Evolutionary conservation across 192 early-diverging fungal species (phyloP), one percentile per base, ranked within the genome.

Genomic region (Chytriomyces confervae): DNA sequence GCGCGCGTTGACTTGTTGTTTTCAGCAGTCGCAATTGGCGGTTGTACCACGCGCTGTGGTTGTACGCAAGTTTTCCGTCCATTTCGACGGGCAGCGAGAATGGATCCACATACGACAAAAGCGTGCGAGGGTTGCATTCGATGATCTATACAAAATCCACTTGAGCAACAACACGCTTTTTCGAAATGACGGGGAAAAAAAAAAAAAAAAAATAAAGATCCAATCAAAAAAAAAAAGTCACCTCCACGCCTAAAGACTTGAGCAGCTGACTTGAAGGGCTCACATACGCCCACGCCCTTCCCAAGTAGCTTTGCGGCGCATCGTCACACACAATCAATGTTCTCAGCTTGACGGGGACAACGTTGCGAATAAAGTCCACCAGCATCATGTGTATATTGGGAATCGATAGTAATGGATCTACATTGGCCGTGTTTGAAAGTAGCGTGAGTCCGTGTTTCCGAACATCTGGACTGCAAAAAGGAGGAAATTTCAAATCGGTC

Each of bases 281-380:
- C 11, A 65, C 23, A 43, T 29, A 65, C 11, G 63, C 63, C 63
- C 63, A 65, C 13, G 63, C 63, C 10, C 18, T 13, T 20, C 16
- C 27, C 20, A 44, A 48, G n/a, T 8, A 74, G 9, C 10, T 27
- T 10, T 27, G 50, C 8, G 69, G 50, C 9, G 2, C n/a, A 57
- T 9, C 16, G 7, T 62, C 20, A 36, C 13, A 74, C 29, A 74
- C 48, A 61, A 72, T 24, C 8, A 72, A 60, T 29, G 69, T 3
- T 18, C 7, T 24, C 43, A 72, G 29, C 43, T 45, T n/a, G 36
- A 74, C 46, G 7, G 72, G 72, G 7, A 74, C 29, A 20, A 74
- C 72, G 44, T 74, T 74, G 5, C 1, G 45, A 62, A 74, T 74
- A 45, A 74, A 74, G 36, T 74, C 72, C 0, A 74, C 24, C 27